Evolutionary conservation across 192 early-diverging fungal species (phyloP), one percentile per base, ranked within the genome.

Genomic region (Allomyces macrogynus): DNA sequence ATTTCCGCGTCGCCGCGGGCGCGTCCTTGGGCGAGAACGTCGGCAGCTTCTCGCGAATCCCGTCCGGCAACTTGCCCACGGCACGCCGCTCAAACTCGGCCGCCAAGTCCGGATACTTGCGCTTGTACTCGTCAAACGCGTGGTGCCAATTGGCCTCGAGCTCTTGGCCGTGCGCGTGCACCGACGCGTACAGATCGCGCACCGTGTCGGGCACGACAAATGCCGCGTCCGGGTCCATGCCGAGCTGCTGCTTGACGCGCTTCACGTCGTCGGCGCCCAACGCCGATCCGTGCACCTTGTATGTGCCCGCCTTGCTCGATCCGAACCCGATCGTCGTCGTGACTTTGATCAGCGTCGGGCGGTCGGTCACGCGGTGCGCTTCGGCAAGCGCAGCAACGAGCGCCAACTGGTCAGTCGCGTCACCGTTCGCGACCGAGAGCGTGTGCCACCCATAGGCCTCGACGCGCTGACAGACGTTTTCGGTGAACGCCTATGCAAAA

Each of bases 381-480:
- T 74, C 70, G 57, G 82, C 84, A 62, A 96, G 85, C 62, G 93
- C 93, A 23, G 70, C 74, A 62, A 80, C 71, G 63, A 96, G 81
- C 7, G 76, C 75, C 0, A 74, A 82, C 12, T 88, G 71, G 66
- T 94, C 91, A 14, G 49, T n/a, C 67, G 71, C 69, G 74, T 96
- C 85, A 69, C 93, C 93, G 70, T 96, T 86, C 3, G 69, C 74
- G 14, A 96, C 75, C 54, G 75, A 42, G 66, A 77, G 78, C 32
- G 85, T 86, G 69, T 96, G 92, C 93, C 93, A 98, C 57, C 90
- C 95, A 70, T 95, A 98, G 43, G 93, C 72, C 69, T 89, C 86
- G 75, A 86, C 92, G 65, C 93, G 86, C 77, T 89, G 77, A 54
- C 75, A 70, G 43, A 93, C 91, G 70, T 96, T 86, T 72, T 96